Evolutionary conservation across 768 basidiomycete genomes (phyloP).

Genomic region (Russula earlei): DNA sequence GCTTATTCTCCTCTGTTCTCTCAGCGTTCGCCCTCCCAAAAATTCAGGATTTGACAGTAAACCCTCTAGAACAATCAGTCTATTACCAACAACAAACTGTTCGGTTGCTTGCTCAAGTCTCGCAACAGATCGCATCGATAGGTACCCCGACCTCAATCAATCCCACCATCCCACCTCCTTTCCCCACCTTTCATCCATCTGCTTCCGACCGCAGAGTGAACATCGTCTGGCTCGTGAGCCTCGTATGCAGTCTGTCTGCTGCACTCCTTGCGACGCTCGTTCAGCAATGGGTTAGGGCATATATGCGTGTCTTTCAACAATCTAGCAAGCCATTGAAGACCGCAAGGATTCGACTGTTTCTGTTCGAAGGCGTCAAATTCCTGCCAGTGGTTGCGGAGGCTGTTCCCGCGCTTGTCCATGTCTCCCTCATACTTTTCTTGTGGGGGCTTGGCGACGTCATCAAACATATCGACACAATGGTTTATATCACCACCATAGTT

Average conservation of each 20-base stretch:
- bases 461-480: background rate
- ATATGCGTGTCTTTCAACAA: background rate
- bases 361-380: background rate
- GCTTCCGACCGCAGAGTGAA: background rate
- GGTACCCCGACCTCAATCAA: background rate
- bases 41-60: background rate
- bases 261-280: background rate
- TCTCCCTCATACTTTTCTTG: constrained; percentile 1
- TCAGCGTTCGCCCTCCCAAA: background rate
- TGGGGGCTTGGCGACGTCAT: background rate
- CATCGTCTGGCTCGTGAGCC: background rate
- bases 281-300: background rate
- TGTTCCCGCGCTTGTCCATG: background rate
- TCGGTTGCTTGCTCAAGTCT: background rate
- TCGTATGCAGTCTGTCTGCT: background rate
- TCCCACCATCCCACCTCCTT: background rate
- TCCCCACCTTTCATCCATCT: background rate
- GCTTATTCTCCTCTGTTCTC: constrained; percentile 1
- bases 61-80: background rate
- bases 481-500: background rate
- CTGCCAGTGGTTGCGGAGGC: background rate
- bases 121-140: background rate
- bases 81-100: background rate
- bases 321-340: background rate
- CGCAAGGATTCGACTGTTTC: background rate